Conservation (phyloP, 1,139 yeast species). For the Pichia kudriavzevii region DNA sequence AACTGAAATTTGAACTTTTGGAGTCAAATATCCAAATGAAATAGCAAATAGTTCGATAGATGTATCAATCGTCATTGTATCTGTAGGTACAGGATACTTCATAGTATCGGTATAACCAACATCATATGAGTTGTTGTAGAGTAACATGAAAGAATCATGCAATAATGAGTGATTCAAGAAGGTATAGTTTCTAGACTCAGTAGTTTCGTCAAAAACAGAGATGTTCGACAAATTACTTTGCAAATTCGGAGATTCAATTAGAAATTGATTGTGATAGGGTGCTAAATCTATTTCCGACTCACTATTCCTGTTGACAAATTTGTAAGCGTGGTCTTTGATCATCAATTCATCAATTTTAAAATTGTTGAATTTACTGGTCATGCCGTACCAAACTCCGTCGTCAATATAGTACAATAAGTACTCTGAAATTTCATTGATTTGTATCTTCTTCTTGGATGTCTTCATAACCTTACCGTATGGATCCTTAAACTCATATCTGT, state of each 20-base stretch:
- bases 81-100: slow-evolving; percentile 25
- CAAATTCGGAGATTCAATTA: slow-evolving; percentile 24
- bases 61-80: slow-evolving; percentile 59
- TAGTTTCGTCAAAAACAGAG: slow-evolving; percentile 31
- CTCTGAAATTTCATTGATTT: slow-evolving; percentile 12
- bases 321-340: slow-evolving; percentile 20
- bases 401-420: slow-evolving; percentile 24
- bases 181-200: slow-evolving; percentile 26
- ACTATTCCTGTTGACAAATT: slow-evolving; percentile 1
- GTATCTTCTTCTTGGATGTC: slow-evolving; percentile 11
- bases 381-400: slow-evolving; percentile 37
- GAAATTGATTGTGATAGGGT: slow-evolving; percentile 11
- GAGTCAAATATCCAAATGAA: slow-evolving; percentile 66
- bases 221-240: slow-evolving; percentile 28
- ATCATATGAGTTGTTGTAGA: slow-evolving; percentile 20
- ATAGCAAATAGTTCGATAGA: slow-evolving; percentile 71
- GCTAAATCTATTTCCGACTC: slow-evolving; percentile 18
- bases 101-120: slow-evolving; percentile 25
- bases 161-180: slow-evolving; percentile 34
- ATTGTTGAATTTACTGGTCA: slow-evolving; percentile 35
- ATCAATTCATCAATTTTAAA: slow-evolving; percentile 31
- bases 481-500: slow-evolving; percentile 15
- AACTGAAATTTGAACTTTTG: slow-evolving; percentile 78
- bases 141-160: slow-evolving; percentile 32
- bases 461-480: slow-evolving; percentile 10